Evolutionary conservation across 306 rosid species (phyloP), one percentile per base, ranked within the genome.

Genomic region (Luffa aegyptiaca): DNA sequence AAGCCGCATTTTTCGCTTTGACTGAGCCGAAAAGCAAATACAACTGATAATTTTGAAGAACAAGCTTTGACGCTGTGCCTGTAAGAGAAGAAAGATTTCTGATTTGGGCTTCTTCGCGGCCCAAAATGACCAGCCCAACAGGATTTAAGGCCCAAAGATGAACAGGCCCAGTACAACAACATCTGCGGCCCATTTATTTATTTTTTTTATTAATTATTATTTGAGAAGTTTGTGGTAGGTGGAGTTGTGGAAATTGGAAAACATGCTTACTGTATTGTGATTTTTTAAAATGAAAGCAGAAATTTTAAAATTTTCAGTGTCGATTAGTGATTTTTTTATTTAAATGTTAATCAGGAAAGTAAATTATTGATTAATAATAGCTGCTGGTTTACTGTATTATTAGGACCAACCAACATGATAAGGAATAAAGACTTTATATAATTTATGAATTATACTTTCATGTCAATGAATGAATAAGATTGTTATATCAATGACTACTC

Each of bases 1-100:
- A 37, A 41, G 33, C 42, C 84, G 80, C 90, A 90, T 48, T 48
- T 11, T 11, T 86, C 6, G 66, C 75, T 51, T 52, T 66, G 20
- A 48, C 2, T 5, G 6, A 26, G 45, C 13, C n/a, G 51, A 78
- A 69, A 82, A 76, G 5, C 79, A 80, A 69, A 61, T 44, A n/a
- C 66, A 14, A 36, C 4, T 3, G 21, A 33, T 35, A 5, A 71
- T 16, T 16, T 63, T 64, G 57, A 45, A 1, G 21, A 75, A 52
- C 46, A 52, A 75, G 17, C 48, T 73, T 14, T 35, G 58, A 48
- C 31, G 10, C 48, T 14, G 33, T 4, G 9, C 5, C 48, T 14
- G 33, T 4, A 5, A 14, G 33, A 16, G 48, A 17, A 14, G 26
- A 45, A 4, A 21, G 11, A 46, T 1, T n/a, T 68, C 52, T 9